Evolutionary conservation across 768 basidiomycete species (phyloP), one percentile per base, ranked within the genome.

Genomic region (Boletus reticuloceps): DNA sequence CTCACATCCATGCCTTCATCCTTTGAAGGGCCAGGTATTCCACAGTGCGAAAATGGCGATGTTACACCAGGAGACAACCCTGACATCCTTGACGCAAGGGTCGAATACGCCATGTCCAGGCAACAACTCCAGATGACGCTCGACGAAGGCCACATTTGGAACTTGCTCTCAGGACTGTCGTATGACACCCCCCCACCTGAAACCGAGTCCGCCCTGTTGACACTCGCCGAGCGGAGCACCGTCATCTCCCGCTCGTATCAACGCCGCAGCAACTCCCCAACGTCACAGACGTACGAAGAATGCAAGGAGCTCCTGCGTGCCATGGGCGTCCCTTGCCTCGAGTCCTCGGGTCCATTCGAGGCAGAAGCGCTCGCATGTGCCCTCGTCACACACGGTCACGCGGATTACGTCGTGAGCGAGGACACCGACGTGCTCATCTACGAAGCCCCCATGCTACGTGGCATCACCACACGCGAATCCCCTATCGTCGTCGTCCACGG

Each of bases 351-450:
- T 0, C 81, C 86, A 0, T 85, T 80, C 53, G 94, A 97, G 67
- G 94, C 88, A 2, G 94, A 97, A 70, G 92, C 89, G 1, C 72
- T 96, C 34, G 94, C 93, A 0, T 82, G 89, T 6, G 80, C 88
- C 9, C 76, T 96, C 38, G 92, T 91, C 12, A 63, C 84, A 16
- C 74, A 81, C 29, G 94, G 94, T 3, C 65, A 78, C 43, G 94
- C 91, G 0, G 93, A 97, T 71, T 94, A 82, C 64, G 94, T 96
- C 19, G 90, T 83, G 5, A 95, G 89, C 59, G 94, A 97, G 73
- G 94, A 97, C 68, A 91, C 90, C 22, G 91, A 94, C 62, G 91
- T 93, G 14, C 75, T 94, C 39, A 75, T 89, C 3, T 93, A 92
- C 69, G 89, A 84, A 60, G 92, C 85, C 0, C 91, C 93, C 0